Evolutionary conservation across 2,329 filamentous ascomycete genomes (phyloP), one percentile per base, ranked within the genome.

Genomic region (Sphaerulina populicola): DNA sequence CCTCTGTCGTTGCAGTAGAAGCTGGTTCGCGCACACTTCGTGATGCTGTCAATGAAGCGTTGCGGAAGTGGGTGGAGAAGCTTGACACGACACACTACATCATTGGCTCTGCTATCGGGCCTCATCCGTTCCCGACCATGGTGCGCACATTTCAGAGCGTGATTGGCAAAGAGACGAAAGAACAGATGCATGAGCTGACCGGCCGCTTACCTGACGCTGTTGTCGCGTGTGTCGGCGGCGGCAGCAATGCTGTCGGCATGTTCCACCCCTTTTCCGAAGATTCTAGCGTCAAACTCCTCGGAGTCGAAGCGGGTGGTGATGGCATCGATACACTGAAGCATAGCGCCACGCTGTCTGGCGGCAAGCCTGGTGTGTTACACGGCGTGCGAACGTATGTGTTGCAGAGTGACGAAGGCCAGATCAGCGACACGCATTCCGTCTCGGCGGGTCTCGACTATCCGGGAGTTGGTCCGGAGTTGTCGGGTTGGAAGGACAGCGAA

Each of bases 61-160:
- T 98, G 65, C 86, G 93, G 41, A 83, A 87, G 56, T 98, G 93
- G 93, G 90, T 98, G 14, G 86, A 90, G 51, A 80, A 90, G 60
- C 85, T 98, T 12, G 83, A 90, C 62, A 94, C 88, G 14, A 97
- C 93, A 0, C 93, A 98, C 76, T 98, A 97, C 75, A 93, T 97
- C 63, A 94, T 98, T 62, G 93, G 93, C 51, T 96, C 89, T 12
- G 93, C 93, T 40, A 98, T 98, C 62, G 93, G 93, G 0, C 93
- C 93, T 43, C 93, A 98, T 69, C 93, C 93, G 9, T 97, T 96
- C 83, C 93, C 93, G 1, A 94, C 88, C 46, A 97, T 97, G 57
- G 93, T 97, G 47, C 84, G 93, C 54, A 96, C 91, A 0, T 96
- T 98, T 82, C 93, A 97, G 73, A 93, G 86, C 4, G 86, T 98